Evolutionary conservation across 371 early-diverging fungal species (phyloP), one percentile per base, ranked within the genome.

Genomic region (Nematocida parisii): DNA sequence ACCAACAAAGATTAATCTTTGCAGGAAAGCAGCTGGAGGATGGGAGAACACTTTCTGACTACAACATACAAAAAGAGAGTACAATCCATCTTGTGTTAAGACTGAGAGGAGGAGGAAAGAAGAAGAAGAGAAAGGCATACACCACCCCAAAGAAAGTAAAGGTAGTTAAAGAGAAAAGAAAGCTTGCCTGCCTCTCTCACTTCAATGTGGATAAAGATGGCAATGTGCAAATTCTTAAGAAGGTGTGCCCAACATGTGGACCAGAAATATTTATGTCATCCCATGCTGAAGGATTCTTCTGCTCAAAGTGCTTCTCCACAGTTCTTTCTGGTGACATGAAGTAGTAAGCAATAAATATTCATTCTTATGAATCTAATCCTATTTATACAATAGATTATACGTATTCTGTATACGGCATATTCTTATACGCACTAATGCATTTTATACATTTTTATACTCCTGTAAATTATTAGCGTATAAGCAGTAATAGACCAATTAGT

Each of bases 1-100:
- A 96, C 88, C 98, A 97, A 91, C 97, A 97, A 89, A 94, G 97
- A 85, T 91, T 97, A 84, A 98, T 98, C 87, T 97, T 98, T 88
- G 96, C 97, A 88, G 97, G 95, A 85, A 96, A 96, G 91, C 97
- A 97, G 90, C 92, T 98, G 9, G 91, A 92, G 82, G 92, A 91
- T 82, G 91, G 90, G 67, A 89, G 91, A 70, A 91, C 91, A 7
- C 86, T 92, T 9, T 83, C 61, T 50, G 85, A 83, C 54, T 86
- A 83, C 58, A 92, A 92, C 89, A 91, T 93, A 84, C 92, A 92
- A 91, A 89, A 92, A 92, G 95, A 95, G 89, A 94, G 95, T 58
- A 96, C 95, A 85, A 92, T 96, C 72, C 97, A 96, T 90, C 89
- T 96, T 80, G 95, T 95, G 66, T 92, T 96, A 85, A 93, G 96